Conservation (phyloP, 2,329 filamentous ascomycete genomes). For the Amylocarpus encephaloides region DNA sequence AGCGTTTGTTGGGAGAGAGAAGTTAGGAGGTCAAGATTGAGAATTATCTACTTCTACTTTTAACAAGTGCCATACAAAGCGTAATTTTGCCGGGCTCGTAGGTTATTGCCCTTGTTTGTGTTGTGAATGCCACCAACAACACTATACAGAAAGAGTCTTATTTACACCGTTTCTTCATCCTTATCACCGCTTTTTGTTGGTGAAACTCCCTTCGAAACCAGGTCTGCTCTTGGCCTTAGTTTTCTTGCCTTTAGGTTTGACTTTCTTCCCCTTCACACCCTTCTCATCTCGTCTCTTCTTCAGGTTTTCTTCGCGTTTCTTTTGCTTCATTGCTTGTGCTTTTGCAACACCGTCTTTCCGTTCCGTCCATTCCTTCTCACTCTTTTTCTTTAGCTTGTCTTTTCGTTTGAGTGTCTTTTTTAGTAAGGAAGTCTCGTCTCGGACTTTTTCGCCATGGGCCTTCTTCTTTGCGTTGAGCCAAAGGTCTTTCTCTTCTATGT, state of each 20-base stretch:
- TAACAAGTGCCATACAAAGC: not conserved
- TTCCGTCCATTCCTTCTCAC: conserved; percentile 79
- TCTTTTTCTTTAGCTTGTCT: conserved; percentile 84
- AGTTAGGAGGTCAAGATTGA: not conserved
- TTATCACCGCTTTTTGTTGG: conserved; percentile 20
- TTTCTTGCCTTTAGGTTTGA: conserved; percentile 39
- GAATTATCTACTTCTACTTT: not conserved
- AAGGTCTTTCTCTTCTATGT: conserved; percentile 86
- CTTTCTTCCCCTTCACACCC: conserved; percentile 51
- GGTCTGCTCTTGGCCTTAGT: conserved; percentile 41
- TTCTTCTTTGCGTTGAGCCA: conserved; percentile 90
- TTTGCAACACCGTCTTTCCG: conserved; percentile 66
- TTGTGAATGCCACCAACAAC: not conserved
- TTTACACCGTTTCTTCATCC: not conserved
- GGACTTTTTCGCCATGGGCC: conserved; percentile 82
- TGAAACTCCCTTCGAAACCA: conserved; percentile 50
- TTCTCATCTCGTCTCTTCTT: conserved; percentile 70
- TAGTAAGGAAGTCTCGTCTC: conserved; percentile 76
- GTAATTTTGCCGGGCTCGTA: not conserved
- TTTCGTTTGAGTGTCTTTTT: conserved; percentile 96
- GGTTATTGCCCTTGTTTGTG: not conserved
- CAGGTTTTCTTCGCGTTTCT: conserved; percentile 76
- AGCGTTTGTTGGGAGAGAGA: not conserved
- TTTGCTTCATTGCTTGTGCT: conserved; percentile 70
- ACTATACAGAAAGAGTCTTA: not conserved